Evolutionary conservation across 768 basidiomycete species (phyloP).

Genomic region (Suillus alpinus): DNA sequence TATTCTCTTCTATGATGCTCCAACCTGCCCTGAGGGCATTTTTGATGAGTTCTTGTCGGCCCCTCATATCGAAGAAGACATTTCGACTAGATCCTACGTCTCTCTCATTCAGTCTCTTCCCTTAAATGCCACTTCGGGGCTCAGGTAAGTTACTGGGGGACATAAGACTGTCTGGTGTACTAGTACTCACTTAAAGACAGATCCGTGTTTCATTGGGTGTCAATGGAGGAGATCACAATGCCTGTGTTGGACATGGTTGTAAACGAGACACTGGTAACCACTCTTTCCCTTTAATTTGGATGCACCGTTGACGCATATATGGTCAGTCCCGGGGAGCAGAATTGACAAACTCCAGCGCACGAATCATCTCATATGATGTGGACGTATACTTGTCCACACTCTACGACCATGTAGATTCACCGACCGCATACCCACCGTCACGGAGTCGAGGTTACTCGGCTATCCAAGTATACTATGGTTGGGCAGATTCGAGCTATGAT

Average conservation of each 20-base stretch:
- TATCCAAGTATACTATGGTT: neutral
- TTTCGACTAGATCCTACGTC: neutral
- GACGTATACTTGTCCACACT: constrained; percentile 47
- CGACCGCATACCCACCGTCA: constrained; percentile 44
- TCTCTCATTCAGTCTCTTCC: neutral
- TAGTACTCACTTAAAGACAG: neutral
- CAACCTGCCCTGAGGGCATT: constrained; percentile 20
- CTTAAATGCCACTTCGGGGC: neutral
- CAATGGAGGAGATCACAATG: neutral
- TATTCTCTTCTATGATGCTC: constrained; percentile 60
- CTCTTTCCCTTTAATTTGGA: neutral
- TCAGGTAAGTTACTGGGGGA: neutral
- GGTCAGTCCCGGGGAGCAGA: neutral
- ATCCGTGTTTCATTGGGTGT: neutral
- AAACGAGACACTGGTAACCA: neutral
- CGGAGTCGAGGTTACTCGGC: constrained; percentile 16
- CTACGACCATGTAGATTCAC: constrained; percentile 32
- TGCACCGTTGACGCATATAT: neutral
- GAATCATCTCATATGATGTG: constrained; percentile 23
- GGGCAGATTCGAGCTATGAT: neutral
- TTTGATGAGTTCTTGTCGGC: constrained; percentile 37
- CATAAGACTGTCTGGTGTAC: neutral
- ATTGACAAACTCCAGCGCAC: neutral
- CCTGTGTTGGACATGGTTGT: neutral
- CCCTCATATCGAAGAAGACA: neutral